These are phyloP conservation scores for Vigna hirtella DNA, from an alignment of 306 rosid species.

Conservation along the genomic window DNA sequence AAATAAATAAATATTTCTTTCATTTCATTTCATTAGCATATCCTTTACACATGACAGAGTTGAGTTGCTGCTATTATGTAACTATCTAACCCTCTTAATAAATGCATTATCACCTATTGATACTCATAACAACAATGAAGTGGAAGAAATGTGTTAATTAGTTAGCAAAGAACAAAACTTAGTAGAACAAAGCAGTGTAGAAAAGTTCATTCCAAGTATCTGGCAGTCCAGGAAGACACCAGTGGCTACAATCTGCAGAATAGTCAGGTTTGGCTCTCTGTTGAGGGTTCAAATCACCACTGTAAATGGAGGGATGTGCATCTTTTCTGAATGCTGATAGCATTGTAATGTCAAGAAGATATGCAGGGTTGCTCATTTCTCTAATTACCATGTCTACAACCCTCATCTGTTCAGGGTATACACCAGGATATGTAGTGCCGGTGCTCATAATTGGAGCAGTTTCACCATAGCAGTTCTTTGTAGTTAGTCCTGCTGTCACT, in stretches of 20 bases:
- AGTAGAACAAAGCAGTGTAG: slow-evolving; percentile 69
- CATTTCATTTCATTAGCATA: slow-evolving; percentile 43
- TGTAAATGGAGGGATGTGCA: slow-evolving; percentile 88
- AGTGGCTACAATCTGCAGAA: slow-evolving; percentile 94
- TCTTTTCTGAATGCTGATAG: slow-evolving; percentile 83
- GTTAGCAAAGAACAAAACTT: slow-evolving; percentile 29
- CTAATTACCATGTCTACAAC: slow-evolving; percentile 74
- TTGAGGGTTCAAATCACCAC: slow-evolving; percentile 80
- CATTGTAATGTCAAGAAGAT: slow-evolving; percentile 82
- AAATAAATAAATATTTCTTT: neutral
- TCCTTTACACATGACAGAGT: slow-evolving; percentile 45
- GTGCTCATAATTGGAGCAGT: slow-evolving; percentile 63
- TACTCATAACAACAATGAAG: slow-evolving; percentile 22
- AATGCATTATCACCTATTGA: slow-evolving; percentile 39
- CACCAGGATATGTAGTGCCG: slow-evolving; percentile 58
- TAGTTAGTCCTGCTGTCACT: slow-evolving; percentile 46
- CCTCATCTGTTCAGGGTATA: slow-evolving; percentile 80
- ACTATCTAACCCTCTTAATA: slow-evolving; percentile 41
- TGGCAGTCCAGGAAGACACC: slow-evolving; percentile 98
- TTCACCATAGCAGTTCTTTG: slow-evolving; percentile 87
- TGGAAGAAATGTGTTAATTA: slow-evolving; percentile 32
- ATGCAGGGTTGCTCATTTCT: slow-evolving; percentile 69
- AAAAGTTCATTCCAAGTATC: slow-evolving; percentile 93
- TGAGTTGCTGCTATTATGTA: slow-evolving; percentile 35
- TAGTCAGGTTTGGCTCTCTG: slow-evolving; percentile 77